phyloP scores from a whole-genome alignment of 108 stramenopile genomes.

The Parietichytrium sp. region DNA sequence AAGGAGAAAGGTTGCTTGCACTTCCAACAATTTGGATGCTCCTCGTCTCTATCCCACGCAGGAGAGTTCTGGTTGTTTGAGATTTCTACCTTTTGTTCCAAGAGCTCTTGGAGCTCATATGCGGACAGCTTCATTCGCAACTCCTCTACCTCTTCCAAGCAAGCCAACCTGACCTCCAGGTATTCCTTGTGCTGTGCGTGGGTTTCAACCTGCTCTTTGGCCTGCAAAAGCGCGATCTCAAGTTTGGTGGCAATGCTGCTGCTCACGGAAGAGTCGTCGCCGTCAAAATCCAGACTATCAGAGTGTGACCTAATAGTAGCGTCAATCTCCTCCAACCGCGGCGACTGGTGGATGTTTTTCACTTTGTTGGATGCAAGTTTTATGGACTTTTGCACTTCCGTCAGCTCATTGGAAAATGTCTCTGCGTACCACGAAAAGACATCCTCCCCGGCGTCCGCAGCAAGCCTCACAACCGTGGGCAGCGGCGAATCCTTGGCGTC shows the following conservation, averaged over 20 bases:
- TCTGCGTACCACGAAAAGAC: background rate
- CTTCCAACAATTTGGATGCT: background rate
- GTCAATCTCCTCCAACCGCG: background rate
- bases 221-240: slow-evolving; percentile 6
- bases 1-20: background rate
- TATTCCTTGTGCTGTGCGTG: background rate
- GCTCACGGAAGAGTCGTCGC: background rate
- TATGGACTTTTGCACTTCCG: background rate
- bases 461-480: background rate
- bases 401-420: slow-evolving; percentile 5
- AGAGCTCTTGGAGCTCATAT: background rate
- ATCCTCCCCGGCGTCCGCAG: background rate
- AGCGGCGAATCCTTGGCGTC: background rate
- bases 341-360: background rate
- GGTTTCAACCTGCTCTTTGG: slow-evolving; percentile 11
- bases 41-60: background rate
- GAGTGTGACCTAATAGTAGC: no score
- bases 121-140: slow-evolving; percentile 16
- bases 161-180: background rate
- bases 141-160: slow-evolving; percentile 15
- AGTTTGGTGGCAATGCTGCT: background rate
- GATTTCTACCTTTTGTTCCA: background rate
- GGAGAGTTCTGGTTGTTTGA: background rate
- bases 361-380: background rate
- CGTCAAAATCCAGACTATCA: no score